A percentile compares a stretch with the other conserved stretches of the same genome.
These are phyloP conservation scores for Pyrus hybrid DNA, from an alignment of 331 rosid species.

Conservation along the genomic window DNA sequence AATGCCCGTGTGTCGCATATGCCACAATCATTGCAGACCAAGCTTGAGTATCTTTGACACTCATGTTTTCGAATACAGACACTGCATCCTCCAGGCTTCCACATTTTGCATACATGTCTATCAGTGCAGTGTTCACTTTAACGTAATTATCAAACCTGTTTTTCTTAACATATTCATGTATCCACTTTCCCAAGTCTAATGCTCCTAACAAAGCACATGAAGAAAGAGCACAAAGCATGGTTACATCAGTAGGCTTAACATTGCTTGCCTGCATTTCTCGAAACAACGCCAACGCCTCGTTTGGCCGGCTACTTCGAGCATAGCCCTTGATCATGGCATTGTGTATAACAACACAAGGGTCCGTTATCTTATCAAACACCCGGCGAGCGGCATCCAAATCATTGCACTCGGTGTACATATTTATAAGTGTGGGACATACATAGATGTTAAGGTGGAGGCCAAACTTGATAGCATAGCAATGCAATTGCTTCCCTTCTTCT, in stretches of 20 bases:
- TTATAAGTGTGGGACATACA: constrained; percentile 63
- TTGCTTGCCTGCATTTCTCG: constrained; percentile 59
- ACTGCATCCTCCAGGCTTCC: constrained; percentile 69
- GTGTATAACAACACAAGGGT: constrained; percentile 61
- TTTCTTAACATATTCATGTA: constrained; percentile 76
- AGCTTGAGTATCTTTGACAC: constrained; percentile 62
- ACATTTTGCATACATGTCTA: constrained; percentile 81
- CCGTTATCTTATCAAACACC: constrained; percentile 58
- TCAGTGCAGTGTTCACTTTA: constrained; percentile 76
- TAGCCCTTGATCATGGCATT: constrained; percentile 65
- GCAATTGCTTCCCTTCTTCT: constrained; percentile 66
- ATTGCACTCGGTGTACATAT: constrained; percentile 53
- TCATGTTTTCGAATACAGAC: constrained; percentile 54
- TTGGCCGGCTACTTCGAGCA: constrained; percentile 61
- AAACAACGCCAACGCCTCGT: constrained; percentile 75
- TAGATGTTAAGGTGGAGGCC: constrained; percentile 35
- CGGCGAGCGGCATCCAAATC: constrained; percentile 51
- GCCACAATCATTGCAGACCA: constrained; percentile 83
- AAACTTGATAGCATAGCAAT: constrained; percentile 55
- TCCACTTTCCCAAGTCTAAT: constrained; percentile 73
- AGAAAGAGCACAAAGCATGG: constrained; percentile 65
- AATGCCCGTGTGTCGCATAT: constrained; percentile 70
- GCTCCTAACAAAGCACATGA: constrained; percentile 73
- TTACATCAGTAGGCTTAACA: constrained; percentile 69
- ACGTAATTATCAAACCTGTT: constrained; percentile 53